Percentiles rank a stretch among this genome's conserved stretches.
These are phyloP conservation scores for Skeletonema marinoi DNA, from an alignment of 108 stramenopile species.

Conservation along the genomic window DNA sequence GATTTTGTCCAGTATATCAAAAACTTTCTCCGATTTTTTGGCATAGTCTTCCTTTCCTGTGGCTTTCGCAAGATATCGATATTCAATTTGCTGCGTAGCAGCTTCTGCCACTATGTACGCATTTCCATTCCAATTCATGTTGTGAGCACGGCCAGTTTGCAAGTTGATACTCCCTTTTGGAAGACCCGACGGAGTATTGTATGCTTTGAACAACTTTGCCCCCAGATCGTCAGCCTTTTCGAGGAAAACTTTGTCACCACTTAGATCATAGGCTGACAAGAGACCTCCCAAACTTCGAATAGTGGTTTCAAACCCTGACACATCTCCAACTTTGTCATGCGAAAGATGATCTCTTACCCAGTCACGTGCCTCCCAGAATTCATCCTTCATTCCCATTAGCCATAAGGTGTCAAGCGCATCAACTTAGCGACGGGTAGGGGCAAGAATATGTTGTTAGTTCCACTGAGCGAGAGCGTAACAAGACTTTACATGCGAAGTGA, in stretches of 20 bases:
- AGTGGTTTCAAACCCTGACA: constrained; percentile 97
- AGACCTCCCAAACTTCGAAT: constrained; percentile 96
- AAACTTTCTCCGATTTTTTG: constrained; percentile 67
- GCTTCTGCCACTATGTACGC: constrained; percentile 71
- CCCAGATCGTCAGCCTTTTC: constrained; percentile 83
- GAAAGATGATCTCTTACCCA: constrained; percentile 82
- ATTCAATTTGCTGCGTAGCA: constrained; percentile 93
- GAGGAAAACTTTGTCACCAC: constrained; percentile 67
- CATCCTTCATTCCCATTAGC: constrained; percentile 95
- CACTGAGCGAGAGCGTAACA: not conserved
- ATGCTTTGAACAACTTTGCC: constrained; percentile 59
- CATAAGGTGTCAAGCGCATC: constrained; percentile 97
- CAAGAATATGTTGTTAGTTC: no score
- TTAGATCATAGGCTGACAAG: constrained; percentile 90
- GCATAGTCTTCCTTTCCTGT: constrained; percentile 76
- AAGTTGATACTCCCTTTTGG: constrained; percentile 67
- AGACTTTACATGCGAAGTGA: not conserved
- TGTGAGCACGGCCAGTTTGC: constrained; percentile 32
- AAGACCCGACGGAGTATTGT: constrained; percentile 68
- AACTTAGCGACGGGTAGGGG: constrained; percentile 47
- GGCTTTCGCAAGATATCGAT: constrained; percentile 76
- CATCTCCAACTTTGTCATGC: constrained; percentile 52
- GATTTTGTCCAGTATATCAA: constrained; percentile 66
- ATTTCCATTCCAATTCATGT: constrained; percentile 60
- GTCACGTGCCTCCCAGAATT: constrained; percentile 86